phyloP scores from a whole-genome alignment of 768 basidiomycete genomes.

The Pisolithus tinctorius region DNA sequence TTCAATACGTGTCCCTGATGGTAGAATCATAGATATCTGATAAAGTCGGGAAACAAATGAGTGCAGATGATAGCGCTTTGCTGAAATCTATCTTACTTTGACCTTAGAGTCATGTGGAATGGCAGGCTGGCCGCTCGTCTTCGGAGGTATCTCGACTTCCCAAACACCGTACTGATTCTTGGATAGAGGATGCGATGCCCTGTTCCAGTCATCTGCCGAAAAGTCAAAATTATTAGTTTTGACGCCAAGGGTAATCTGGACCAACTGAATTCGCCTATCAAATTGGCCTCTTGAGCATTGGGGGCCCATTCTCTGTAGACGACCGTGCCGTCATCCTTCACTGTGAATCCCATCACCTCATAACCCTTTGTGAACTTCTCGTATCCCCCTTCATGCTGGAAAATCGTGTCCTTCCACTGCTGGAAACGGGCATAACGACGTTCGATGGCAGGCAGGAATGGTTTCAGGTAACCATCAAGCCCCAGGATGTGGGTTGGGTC shows the following conservation, averaged over 20 bases:
- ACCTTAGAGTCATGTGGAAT: conserved; percentile 95
- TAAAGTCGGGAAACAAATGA: not conserved
- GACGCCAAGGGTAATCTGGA: conserved; percentile 13
- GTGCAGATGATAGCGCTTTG: not conserved
- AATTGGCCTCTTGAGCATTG: conserved; percentile 68
- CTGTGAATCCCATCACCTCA: conserved; percentile 64
- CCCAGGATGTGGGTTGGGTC: conserved; percentile 52
- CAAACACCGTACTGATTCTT: conserved; percentile 84
- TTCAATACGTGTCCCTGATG: conserved; percentile 76
- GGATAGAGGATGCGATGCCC: conserved; percentile 79
- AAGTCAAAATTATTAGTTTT: conserved; percentile 1
- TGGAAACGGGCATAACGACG: conserved; percentile 62
- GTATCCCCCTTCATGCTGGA: conserved; percentile 76
- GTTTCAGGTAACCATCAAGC: conserved; percentile 69
- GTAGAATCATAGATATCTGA: conserved; percentile 89
- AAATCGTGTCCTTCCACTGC: conserved; percentile 72
- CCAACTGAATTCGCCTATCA: conserved; percentile 98
- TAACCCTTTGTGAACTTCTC: conserved; percentile 58
- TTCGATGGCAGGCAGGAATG: conserved; percentile 62
- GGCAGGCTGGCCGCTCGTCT: conserved; percentile 59
- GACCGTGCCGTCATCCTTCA: conserved; percentile 59
- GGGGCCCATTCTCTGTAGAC: conserved; percentile 97
- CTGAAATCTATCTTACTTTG: conserved; percentile 49
- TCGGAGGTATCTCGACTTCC: conserved; percentile 73
- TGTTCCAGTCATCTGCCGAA: conserved; percentile 75